Evolutionary conservation across 768 basidiomycete species (phyloP).

Genomic region (Pluteus cervinus): DNA sequence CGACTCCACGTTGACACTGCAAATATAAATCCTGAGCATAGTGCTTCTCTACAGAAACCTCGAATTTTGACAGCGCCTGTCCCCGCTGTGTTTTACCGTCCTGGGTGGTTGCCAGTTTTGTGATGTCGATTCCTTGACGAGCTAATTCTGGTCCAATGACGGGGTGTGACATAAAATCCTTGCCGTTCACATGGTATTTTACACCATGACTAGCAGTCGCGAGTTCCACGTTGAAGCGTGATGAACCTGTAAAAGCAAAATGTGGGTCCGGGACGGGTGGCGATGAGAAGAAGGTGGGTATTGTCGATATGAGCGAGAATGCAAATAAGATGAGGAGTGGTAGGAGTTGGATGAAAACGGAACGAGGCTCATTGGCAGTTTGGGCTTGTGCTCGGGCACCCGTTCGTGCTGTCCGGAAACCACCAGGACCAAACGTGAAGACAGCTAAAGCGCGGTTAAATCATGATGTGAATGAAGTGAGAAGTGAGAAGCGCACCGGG

Average conservation of each 20-base stretch:
- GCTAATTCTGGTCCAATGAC: slow-evolving; percentile 68
- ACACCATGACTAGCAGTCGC: slow-evolving; percentile 66
- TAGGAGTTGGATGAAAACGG: slow-evolving; percentile 68
- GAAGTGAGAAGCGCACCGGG: slow-evolving; percentile 48
- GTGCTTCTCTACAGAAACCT: slow-evolving; percentile 65
- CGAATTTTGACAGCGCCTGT: slow-evolving; percentile 55
- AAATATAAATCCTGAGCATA: slow-evolving; percentile 68
- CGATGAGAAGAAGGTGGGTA: slow-evolving; percentile 71
- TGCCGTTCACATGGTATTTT: slow-evolving; percentile 78
- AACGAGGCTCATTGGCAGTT: slow-evolving; percentile 43
- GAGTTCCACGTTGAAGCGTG: slow-evolving; percentile 64
- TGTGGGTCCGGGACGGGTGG: slow-evolving; percentile 69
- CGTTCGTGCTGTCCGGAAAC: slow-evolving; percentile 68
- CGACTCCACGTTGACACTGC: slow-evolving; percentile 65
- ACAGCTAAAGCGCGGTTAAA: slow-evolving; percentile 29
- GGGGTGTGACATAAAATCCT: slow-evolving; percentile 74
- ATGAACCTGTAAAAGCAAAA: slow-evolving; percentile 61
- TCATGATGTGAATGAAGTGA: background rate
- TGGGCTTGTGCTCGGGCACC: slow-evolving; percentile 32
- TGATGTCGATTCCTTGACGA: slow-evolving; percentile 36
- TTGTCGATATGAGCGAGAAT: slow-evolving; percentile 76
- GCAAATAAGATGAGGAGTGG: slow-evolving; percentile 80
- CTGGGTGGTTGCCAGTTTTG: slow-evolving; percentile 25
- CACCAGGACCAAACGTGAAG: slow-evolving; percentile 83
- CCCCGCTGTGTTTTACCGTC: slow-evolving; percentile 23